Conservation (phyloP, 345 rosid genomes). For the Populus nigra region DNA sequence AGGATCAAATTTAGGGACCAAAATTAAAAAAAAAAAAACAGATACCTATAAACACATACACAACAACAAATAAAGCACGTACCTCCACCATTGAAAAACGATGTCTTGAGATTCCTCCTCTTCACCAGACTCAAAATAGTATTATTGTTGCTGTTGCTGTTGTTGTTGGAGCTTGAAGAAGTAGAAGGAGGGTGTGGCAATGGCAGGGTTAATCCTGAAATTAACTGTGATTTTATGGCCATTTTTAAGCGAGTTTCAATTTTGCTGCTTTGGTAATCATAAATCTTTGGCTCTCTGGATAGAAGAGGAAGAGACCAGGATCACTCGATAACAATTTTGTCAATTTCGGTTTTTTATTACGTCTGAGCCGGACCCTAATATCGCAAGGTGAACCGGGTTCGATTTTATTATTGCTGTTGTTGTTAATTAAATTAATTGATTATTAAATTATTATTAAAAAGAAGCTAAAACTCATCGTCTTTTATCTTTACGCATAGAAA, state of each 20-base stretch:
- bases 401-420: not conserved
- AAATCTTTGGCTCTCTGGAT: not conserved
- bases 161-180: conserved; percentile 25
- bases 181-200: conserved; percentile 29
- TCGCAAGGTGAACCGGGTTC: not conserved
- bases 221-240: conserved; percentile 37
- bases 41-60: not conserved
- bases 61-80: not conserved
- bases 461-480: too few relatives aligned
- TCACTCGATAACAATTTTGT: not conserved
- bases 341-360: not conserved
- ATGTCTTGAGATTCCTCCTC: conserved; percentile 33
- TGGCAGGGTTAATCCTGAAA: conserved; percentile 41
- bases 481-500: too few relatives aligned
- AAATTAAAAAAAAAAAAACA: not conserved
- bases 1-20: not conserved
- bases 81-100: conserved; percentile 52
- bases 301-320: not conserved
- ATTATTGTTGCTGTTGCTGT: conserved; percentile 5
- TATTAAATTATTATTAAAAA: too few relatives aligned
- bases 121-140: conserved; percentile 24
- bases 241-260: not conserved
- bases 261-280: not conserved
- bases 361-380: not conserved
- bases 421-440: too few relatives aligned